Base-by-base conservation (phyloP, 2,329 filamentous ascomycete species). In the Domatiomyces catenatus region DNA sequence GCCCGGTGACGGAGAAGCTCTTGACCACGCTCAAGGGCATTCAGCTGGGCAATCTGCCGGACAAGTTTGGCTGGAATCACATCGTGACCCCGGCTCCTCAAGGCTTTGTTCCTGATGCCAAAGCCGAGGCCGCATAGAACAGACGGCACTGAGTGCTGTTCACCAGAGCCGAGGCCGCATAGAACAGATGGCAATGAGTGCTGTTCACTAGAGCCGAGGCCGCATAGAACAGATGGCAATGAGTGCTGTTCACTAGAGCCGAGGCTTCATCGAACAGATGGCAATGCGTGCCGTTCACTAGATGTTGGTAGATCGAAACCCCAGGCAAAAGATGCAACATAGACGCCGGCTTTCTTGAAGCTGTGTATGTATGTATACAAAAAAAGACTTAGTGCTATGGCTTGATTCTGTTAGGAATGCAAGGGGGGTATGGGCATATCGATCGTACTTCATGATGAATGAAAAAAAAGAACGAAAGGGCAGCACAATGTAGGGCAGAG, bases 21-120 rank as follows among this genome's bases (percentile, higher is more conserved):
- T 69, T 95, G 52, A 72, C 74, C 20, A 82, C 83, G 50, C 74
- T 96, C 49, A 84, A 93, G 71, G 87, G 80, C 1, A 88, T 96
- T 54, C 90, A 96, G 71, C 75, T 79, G 39, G 89, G 89, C 24
- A 86, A 84, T 67, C 71, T 84, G 43, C 71, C 83, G 64, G 90
- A 96, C 64, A 69, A 71, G 51, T 85, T 89, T 62, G 80, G 79
- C 3, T 95, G 88, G 89, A 75, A 69, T 50, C 62, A 62, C 28
- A 62, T 63, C 42, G 66, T 72, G n/a, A 61, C 63, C 39, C 56
- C 59, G 50, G 54, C 58, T 5, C 55, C 58, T 5, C 48, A 48
- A 17, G 57, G 55, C 6, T 59, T 60, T 50, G 28, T 32, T 39
- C 48, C 50, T 15, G 46, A 50, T 3, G 39, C 46, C 5, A 42